These are phyloP conservation scores for Catharanthus roseus DNA, from an alignment of 257 asterid genomes.

Conservation along the genomic window DNA sequence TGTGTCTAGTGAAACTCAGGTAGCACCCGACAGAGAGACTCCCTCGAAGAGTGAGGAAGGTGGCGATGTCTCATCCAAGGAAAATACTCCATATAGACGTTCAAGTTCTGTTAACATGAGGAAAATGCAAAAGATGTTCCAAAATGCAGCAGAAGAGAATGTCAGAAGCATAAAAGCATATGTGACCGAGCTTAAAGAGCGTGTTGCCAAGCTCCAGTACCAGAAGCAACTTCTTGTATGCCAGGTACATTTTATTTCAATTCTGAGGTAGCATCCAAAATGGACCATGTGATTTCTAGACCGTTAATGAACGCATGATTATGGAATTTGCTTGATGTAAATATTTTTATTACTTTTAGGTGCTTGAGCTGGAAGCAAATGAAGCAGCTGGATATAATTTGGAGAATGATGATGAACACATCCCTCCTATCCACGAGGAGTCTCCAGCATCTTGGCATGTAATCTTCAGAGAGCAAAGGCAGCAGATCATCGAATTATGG, in stretches of 20 bases:
- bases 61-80: constrained; percentile 78
- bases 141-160: constrained; percentile 96
- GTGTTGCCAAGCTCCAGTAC: constrained; percentile 95
- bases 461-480: constrained; percentile 66
- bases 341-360: constrained; percentile 34
- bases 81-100: constrained; percentile 81
- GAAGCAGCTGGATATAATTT: constrained; percentile 79
- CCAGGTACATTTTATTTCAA: constrained; percentile 48
- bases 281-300: background rate
- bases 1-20: constrained; percentile 47
- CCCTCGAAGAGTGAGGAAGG: constrained; percentile 78
- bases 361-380: constrained; percentile 92
- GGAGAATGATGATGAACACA: constrained; percentile 45
- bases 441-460: constrained; percentile 75
- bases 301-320: background rate
- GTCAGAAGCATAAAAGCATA: constrained; percentile 92
- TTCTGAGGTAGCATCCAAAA: background rate
- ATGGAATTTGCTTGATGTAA: background rate
- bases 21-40: constrained; percentile 66
- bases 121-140: constrained; percentile 96
- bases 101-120: constrained; percentile 94
- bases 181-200: constrained; percentile 92
- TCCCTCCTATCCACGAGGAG: constrained; percentile 50
- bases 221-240: constrained; percentile 97
- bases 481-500: constrained; percentile 87